Evolutionary conservation across 148 eudicot genomes (phyloP).

Genomic region (Fagopyrum tataricum): DNA sequence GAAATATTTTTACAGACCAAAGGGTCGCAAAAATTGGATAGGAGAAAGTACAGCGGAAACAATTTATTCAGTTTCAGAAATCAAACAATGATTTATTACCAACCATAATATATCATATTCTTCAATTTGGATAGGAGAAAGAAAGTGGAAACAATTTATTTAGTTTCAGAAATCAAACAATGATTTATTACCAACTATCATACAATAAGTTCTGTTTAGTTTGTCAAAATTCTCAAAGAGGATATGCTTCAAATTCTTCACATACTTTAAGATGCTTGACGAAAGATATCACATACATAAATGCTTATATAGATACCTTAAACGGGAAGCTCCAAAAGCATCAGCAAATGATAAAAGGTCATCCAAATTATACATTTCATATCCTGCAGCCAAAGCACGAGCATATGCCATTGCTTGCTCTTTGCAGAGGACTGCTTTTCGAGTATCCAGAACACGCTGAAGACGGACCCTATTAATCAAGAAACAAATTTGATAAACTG

Average conservation of each 20-base stretch:
- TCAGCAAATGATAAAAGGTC: constrained; percentile 66
- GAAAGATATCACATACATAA: not conserved
- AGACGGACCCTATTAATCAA: constrained; percentile 47
- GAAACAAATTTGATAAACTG: constrained; percentile 6
- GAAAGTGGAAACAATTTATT: not conserved
- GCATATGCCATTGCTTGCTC: constrained; percentile 95
- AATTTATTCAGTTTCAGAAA: not conserved
- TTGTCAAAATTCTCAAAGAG: not conserved
- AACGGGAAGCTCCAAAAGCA: constrained; percentile 78
- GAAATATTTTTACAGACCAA: not conserved
- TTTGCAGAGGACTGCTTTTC: constrained; percentile 64
- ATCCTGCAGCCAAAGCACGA: constrained; percentile 81
- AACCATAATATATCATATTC: not conserved
- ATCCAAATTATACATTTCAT: constrained; percentile 50
- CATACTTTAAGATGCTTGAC: not conserved
- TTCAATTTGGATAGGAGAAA: not conserved
- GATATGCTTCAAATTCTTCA: not conserved
- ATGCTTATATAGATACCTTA: constrained; percentile 40
- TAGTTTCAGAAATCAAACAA: not conserved
- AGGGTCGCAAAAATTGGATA: not conserved
- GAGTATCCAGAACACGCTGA: constrained; percentile 68
- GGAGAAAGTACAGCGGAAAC: not conserved
- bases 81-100: not conserved
- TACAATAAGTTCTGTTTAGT: not conserved
- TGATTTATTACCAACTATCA: not conserved